Percentiles rank a stretch among this genome's conserved stretches.
Evolutionary conservation across 192 early-diverging fungal genomes (phyloP).

Genomic region (Coemansia sp.): DNA sequence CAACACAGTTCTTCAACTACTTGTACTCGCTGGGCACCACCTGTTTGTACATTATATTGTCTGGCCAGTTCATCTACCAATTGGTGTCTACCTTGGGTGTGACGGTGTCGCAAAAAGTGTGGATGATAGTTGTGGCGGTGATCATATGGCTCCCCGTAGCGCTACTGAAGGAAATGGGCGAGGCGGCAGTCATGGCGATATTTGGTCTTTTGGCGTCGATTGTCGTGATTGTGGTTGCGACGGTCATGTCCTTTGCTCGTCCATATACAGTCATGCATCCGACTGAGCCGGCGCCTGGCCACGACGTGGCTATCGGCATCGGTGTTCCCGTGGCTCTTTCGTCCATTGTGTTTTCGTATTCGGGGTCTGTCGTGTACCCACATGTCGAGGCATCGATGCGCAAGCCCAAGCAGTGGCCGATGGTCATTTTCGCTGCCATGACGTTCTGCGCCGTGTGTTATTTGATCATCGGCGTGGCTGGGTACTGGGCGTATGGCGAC

Average conservation of each 20-base stretch:
- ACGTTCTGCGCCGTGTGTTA: conserved; percentile 64
- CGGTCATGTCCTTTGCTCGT: conserved; percentile 52
- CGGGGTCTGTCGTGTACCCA: conserved; percentile 78
- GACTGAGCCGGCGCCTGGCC: conserved; percentile 13
- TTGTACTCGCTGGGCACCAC: conserved; percentile 66
- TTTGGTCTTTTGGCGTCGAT: conserved; percentile 71
- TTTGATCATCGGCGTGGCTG: conserved; percentile 63
- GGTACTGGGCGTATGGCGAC: conserved; percentile 73
- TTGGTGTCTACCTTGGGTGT: conserved; percentile 55
- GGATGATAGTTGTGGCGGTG: conserved; percentile 60
- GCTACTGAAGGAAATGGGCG: conserved; percentile 71
- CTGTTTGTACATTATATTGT: conserved; percentile 68
- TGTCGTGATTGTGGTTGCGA: conserved; percentile 63
- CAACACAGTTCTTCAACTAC: conserved; percentile 64
- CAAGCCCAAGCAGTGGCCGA: conserved; percentile 66
- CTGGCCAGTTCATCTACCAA: conserved; percentile 64
- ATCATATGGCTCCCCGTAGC: conserved; percentile 68
- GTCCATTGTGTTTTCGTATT: conserved; percentile 71
- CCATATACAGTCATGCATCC: conserved; percentile 46
- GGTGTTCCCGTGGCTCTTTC: conserved; percentile 66
- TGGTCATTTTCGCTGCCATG: conserved; percentile 60
- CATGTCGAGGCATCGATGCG: conserved; percentile 76
- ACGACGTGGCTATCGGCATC: conserved; percentile 33
- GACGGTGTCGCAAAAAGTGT: conserved; percentile 51
- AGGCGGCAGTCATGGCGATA: conserved; percentile 68